A percentile compares a stretch with the other conserved stretches of the same genome.
Conservation (phyloP, 441 rosid genomes). For the Populus hybrid region DNA sequence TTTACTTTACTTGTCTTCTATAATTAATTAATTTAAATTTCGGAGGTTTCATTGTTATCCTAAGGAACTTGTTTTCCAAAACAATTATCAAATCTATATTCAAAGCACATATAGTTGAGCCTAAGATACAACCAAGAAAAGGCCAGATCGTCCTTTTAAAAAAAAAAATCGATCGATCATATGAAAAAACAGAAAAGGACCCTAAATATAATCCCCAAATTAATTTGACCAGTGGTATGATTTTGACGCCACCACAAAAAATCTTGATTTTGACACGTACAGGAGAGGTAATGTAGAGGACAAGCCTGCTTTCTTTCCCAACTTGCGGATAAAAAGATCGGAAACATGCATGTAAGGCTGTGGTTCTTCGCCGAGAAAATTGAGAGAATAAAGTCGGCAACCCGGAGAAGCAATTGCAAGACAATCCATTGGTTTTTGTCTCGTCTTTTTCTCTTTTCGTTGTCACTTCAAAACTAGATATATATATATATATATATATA, state of each 20-base stretch:
- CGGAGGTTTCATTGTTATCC: too few relatives aligned
- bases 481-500: too few relatives aligned
- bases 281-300: conserved; percentile 4
- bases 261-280: conserved; percentile 4
- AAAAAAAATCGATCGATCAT: neutral
- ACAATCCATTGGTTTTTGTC: neutral
- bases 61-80: too few relatives aligned
- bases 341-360: conserved; percentile 17
- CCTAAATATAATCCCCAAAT: neutral
- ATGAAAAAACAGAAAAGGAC: too few relatives aligned
- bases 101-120: too few relatives aligned
- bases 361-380: neutral
- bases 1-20: too few relatives aligned
- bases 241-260: conserved; percentile 6
- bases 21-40: too few relatives aligned
- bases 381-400: conserved; percentile 15
- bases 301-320: neutral
- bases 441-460: neutral
- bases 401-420: conserved; percentile 18
- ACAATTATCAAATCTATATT: too few relatives aligned
- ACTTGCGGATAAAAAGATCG: conserved; percentile 20
- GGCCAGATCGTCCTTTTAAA: too few relatives aligned
- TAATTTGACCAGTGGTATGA: neutral
- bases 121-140: too few relatives aligned
- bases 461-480: neutral